phyloP scores from a whole-genome alignment of 2,329 filamentous ascomycete genomes.

The Colletotrichum truncatum region DNA sequence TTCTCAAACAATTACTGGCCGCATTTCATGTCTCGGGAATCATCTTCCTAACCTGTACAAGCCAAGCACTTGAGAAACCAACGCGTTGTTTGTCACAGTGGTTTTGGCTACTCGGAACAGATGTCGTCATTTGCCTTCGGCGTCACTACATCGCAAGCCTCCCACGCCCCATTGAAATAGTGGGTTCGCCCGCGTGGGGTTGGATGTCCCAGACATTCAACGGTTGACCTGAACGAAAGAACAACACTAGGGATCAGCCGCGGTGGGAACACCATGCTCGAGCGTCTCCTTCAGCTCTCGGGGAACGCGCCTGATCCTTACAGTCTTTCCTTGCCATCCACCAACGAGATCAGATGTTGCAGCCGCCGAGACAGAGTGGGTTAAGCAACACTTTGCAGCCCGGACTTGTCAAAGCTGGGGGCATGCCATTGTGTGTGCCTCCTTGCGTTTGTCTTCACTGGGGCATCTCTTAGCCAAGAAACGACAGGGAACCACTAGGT shows the following conservation, averaged over 20 bases:
- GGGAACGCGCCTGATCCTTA: not conserved
- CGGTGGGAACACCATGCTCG: not conserved
- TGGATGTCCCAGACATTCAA: not conserved
- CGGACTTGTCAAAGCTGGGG: not conserved
- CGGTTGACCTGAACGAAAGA: not conserved
- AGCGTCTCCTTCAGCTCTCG: not conserved
- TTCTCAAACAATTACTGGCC: too few species aligned
- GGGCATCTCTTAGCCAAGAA: not conserved
- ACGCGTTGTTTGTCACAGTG: not conserved
- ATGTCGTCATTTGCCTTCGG: conserved; percentile 29
- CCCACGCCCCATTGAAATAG: not conserved
- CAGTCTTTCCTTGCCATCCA: not conserved
- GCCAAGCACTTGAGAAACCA: too few species aligned
- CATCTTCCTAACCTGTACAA: too few species aligned
- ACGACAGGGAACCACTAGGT: not conserved
- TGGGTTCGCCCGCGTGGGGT: conserved; percentile 12
- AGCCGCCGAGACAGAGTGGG: not conserved
- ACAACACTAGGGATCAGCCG: conserved; percentile 6
- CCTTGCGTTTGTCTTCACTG: not conserved
- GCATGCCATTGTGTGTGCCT: conserved; percentile 20
- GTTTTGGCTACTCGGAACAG: not conserved
- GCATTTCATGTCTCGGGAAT: too few species aligned
- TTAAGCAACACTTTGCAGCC: not conserved
- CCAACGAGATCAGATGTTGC: conserved; percentile 7
- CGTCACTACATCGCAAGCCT: conserved; percentile 15